phyloP scores from a whole-genome alignment of 176 grass and related monocot genomes.

The Aegilops speltoides region DNA sequence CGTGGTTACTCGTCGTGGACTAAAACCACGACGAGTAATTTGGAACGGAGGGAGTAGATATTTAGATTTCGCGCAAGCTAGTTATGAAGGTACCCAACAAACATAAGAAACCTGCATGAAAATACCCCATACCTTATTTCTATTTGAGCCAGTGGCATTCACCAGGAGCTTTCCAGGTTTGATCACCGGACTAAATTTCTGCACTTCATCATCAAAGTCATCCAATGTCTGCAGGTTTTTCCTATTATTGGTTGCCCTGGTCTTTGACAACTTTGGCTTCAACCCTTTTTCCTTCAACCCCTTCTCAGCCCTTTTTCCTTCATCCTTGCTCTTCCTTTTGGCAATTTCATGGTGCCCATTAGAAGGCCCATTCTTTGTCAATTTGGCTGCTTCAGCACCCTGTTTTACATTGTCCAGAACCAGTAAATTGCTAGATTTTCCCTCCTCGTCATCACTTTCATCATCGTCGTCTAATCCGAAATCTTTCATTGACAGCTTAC shows the following conservation, averaged over 20 bases:
- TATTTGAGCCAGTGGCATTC: slow-evolving; percentile 51
- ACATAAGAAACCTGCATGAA: not conserved
- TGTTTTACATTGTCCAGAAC: slow-evolving; percentile 28
- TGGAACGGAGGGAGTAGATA: no score
- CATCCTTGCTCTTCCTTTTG: slow-evolving; percentile 47
- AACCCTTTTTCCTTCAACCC: slow-evolving; percentile 80
- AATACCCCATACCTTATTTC: slow-evolving; percentile 62
- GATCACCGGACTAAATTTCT: slow-evolving; percentile 21
- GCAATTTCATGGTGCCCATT: slow-evolving; percentile 32
- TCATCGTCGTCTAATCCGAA: slow-evolving; percentile 62
- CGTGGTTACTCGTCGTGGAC: no score
- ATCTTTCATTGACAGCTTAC: slow-evolving; percentile 66
- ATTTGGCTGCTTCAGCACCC: slow-evolving; percentile 32
- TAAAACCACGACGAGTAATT: no score
- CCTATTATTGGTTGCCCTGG: slow-evolving; percentile 44
- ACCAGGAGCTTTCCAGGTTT: slow-evolving; percentile 44
- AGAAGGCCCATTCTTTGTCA: slow-evolving; percentile 23
- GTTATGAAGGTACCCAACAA: slow-evolving; percentile 8
- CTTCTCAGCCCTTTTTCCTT: slow-evolving; percentile 48
- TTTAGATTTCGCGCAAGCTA: not conserved
- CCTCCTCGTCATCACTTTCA: slow-evolving; percentile 43
- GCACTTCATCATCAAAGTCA: slow-evolving; percentile 92
- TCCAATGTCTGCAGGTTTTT: slow-evolving; percentile 42
- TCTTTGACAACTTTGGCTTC: slow-evolving; percentile 46
- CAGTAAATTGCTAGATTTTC: not conserved